Conservation (phyloP, 2,329 filamentous ascomycete species). For the Thyridium curvatum region DNA sequence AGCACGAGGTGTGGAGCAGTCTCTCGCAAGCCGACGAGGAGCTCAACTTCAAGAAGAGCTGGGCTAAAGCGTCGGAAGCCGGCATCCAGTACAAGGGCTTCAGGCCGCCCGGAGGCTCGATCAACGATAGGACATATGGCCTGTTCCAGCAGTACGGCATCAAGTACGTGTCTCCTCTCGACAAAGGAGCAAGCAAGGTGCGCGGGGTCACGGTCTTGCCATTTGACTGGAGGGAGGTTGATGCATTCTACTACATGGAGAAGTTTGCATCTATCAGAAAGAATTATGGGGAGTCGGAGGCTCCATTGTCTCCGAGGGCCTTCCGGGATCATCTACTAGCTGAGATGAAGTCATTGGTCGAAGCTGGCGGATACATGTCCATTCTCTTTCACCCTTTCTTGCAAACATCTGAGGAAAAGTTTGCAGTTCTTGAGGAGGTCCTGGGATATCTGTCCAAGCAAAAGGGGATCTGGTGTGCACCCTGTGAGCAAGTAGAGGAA, state of each 20-base stretch:
- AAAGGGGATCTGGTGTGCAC: slow-evolving; percentile 17
- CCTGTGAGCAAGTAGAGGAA: slow-evolving; percentile 16
- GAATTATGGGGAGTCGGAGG: slow-evolving; percentile 10
- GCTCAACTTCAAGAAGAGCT: slow-evolving; percentile 17
- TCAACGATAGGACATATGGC: slow-evolving; percentile 16
- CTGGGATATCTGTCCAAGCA: slow-evolving; percentile 12
- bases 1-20: slow-evolving; percentile 18
- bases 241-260: slow-evolving; percentile 24
- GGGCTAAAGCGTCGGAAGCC: slow-evolving; percentile 6
- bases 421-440: slow-evolving; percentile 16
- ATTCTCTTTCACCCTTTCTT: slow-evolving; percentile 22
- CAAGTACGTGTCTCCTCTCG: slow-evolving; percentile 18
- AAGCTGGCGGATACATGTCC: slow-evolving; percentile 14
- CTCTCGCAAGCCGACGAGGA: slow-evolving; percentile 11
- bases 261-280: slow-evolving; percentile 16
- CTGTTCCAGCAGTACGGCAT: slow-evolving; percentile 13
- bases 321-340: slow-evolving; percentile 13
- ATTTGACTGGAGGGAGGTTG: slow-evolving; percentile 20
- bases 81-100: slow-evolving; percentile 16
- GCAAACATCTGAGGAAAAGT: slow-evolving; percentile 16
- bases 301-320: slow-evolving; percentile 7
- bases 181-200: slow-evolving; percentile 9
- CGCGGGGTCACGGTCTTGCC: slow-evolving; percentile 17
- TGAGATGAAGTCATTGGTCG: slow-evolving; percentile 13
- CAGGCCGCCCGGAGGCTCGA: slow-evolving; percentile 17